Conservation (phyloP, 306 rosid genomes). For the Cucumis hystrix region DNA sequence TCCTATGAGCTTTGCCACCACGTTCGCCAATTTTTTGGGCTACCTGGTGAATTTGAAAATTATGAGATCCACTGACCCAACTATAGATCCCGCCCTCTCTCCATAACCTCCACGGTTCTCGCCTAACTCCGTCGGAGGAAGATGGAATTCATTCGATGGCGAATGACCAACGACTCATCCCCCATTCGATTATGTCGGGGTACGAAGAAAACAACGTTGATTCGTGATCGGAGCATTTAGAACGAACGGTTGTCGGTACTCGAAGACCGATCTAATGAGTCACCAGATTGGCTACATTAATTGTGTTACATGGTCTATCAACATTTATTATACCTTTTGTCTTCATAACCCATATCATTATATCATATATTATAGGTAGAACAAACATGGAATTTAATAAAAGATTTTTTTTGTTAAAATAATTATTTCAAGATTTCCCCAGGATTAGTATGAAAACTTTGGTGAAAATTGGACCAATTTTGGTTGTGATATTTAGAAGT, state of each 20-base stretch:
- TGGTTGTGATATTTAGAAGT: no score
- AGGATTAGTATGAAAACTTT: no score
- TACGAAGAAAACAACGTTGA: conserved; percentile 5
- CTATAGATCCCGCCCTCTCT: conserved; percentile 63
- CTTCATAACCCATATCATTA: no score
- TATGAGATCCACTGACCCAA: conserved; percentile 26
- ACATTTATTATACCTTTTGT: no score
- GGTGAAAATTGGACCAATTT: no score
- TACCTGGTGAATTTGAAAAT: conserved; percentile 33
- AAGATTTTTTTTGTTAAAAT: no score
- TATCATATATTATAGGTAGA: no score
- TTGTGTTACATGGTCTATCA: no score
- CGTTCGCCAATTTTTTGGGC: conserved; percentile 42
- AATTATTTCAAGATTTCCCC: no score
- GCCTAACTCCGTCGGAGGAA: conserved; percentile 16
- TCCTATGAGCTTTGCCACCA: conserved; percentile 41
- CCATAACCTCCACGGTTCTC: conserved; percentile 45
- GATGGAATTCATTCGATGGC: conserved; percentile 5
- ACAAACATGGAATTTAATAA: no score
- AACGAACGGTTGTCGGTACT: conserved; percentile 27
- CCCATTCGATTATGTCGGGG: background rate
- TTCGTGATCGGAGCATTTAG: conserved; percentile 47
- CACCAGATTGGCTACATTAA: conserved; percentile 5
- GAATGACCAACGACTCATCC: background rate
- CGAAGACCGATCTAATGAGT: conserved; percentile 34